These are phyloP conservation scores for Acrocalymma vagum DNA, from an alignment of 2,329 filamentous ascomycete species.

Conservation along the genomic window DNA sequence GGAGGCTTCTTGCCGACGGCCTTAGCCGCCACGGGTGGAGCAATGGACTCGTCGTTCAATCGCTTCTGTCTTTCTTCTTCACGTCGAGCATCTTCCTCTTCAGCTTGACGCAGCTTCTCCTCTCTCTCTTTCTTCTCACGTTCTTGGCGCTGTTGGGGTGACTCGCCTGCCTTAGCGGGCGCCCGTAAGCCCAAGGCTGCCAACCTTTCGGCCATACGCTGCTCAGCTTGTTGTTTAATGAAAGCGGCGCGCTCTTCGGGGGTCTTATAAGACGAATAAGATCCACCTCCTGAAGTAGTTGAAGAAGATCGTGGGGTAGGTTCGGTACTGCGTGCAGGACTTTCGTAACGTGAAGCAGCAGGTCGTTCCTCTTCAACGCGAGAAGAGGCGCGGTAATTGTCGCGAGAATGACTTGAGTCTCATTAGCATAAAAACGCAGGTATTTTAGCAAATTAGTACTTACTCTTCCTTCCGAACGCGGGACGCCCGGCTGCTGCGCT, in stretches of 20 bases:
- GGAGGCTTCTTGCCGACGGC: constrained; percentile 62
- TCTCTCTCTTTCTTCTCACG: constrained; percentile 88
- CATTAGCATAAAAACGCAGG: no score
- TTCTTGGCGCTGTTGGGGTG: constrained; percentile 82
- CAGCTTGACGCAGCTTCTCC: constrained; percentile 85
- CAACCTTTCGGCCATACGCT: constrained; percentile 94
- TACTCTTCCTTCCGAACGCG: constrained; percentile 72
- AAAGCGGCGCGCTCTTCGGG: constrained; percentile 94
- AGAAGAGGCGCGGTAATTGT: constrained; percentile 50
- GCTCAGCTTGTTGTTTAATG: constrained; percentile 96
- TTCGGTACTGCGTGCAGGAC: constrained; percentile 53
- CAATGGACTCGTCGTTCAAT: constrained; percentile 77
- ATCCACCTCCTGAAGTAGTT: constrained; percentile 64
- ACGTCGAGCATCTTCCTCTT: constrained; percentile 90
- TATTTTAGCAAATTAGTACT: constrained; percentile 37
- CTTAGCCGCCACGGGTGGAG: constrained; percentile 63
- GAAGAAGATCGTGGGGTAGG: constrained; percentile 65
- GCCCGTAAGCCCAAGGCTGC: constrained; percentile 92
- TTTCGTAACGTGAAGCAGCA: constrained; percentile 57
- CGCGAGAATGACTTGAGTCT: constrained; percentile 32
- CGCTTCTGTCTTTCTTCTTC: constrained; percentile 87
- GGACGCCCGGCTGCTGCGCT: constrained; percentile 82
- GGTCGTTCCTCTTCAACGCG: constrained; percentile 46
- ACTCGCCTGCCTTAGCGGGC: constrained; percentile 80
- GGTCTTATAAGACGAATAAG: constrained; percentile 86